These are phyloP conservation scores for Termitomyces sp. DNA, from an alignment of 768 basidiomycete genomes.

Conservation along the genomic window DNA sequence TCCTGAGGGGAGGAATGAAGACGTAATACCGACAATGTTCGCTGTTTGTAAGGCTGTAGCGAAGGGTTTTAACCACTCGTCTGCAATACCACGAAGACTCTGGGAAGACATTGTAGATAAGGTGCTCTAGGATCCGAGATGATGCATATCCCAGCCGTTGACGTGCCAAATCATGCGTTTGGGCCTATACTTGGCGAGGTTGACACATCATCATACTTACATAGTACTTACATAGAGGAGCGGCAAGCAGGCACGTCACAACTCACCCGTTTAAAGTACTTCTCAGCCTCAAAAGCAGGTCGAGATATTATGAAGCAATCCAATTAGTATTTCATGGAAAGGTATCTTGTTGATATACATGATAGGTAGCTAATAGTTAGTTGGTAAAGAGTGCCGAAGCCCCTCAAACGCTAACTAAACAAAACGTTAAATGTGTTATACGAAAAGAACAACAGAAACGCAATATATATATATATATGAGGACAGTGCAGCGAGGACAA, in stretches of 20 bases:
- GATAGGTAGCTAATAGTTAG: conserved; percentile 16
- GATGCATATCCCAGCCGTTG: not conserved
- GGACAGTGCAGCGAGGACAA: conserved; percentile 12
- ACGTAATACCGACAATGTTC: too few relatives aligned
- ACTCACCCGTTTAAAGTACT: too few relatives aligned
- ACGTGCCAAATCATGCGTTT: not conserved
- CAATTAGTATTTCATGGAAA: conserved; percentile 14
- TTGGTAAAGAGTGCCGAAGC: conserved; percentile 6
- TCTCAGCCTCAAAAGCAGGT: not conserved
- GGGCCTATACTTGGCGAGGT: too few relatives aligned
- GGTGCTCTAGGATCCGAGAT: not conserved
- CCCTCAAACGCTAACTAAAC: conserved; percentile 16
- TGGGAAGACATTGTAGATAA: conserved; percentile 7
- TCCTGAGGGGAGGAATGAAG: too few relatives aligned
- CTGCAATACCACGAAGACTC: too few relatives aligned
- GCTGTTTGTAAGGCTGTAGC: too few relatives aligned
- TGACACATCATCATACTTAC: too few relatives aligned
- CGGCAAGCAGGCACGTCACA: too few relatives aligned
- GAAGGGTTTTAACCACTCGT: too few relatives aligned
- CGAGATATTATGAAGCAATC: not conserved
- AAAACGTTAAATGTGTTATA: conserved; percentile 17
- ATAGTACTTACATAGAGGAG: too few relatives aligned
- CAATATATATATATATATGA: conserved; percentile 6
- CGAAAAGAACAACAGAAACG: conserved; percentile 14
- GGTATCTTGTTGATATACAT: conserved; percentile 26